These are phyloP conservation scores for Tothia fuscella DNA, from an alignment of 2,329 filamentous ascomycete species.

Conservation along the genomic window DNA sequence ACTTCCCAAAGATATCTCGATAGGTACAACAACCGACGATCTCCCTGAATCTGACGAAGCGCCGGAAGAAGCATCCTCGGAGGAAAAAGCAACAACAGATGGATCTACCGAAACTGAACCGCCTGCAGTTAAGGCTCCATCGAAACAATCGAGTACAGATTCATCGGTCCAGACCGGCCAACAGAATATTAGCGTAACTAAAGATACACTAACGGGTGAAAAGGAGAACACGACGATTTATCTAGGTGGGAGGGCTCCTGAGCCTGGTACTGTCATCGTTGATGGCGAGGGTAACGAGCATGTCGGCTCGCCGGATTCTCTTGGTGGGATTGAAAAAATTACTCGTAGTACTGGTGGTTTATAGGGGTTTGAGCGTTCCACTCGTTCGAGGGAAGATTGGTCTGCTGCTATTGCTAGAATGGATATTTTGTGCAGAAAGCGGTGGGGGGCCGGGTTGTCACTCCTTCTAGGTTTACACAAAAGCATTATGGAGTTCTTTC, in stretches of 20 bases:
- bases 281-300: conserved; percentile 6
- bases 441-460: too few species aligned
- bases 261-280: conserved; percentile 23
- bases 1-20: too few species aligned
- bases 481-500: too few species aligned
- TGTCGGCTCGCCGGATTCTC: conserved; percentile 1
- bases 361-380: too few species aligned
- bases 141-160: conserved; percentile 9
- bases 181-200: conserved; percentile 15
- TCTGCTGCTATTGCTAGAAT: too few species aligned
- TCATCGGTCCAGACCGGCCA: conserved; percentile 17
- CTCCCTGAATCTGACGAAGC: neutral
- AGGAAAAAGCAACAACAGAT: conserved; percentile 19
- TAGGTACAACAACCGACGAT: neutral
- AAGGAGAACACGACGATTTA: conserved; percentile 19
- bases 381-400: too few species aligned
- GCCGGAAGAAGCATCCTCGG: conserved; percentile 5
- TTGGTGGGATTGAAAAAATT: conserved; percentile 1
- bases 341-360: too few species aligned
- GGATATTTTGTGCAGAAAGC: too few species aligned
- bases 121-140: conserved; percentile 9
- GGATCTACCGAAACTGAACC: conserved; percentile 10
- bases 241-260: conserved; percentile 19
- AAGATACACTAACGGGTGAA: conserved; percentile 15
- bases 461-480: too few species aligned